Percentiles rank a stretch among this genome's conserved stretches.
Evolutionary conservation across 2,329 filamentous ascomycete species (phyloP).

Genomic region (Pseudocercospora ulei): DNA sequence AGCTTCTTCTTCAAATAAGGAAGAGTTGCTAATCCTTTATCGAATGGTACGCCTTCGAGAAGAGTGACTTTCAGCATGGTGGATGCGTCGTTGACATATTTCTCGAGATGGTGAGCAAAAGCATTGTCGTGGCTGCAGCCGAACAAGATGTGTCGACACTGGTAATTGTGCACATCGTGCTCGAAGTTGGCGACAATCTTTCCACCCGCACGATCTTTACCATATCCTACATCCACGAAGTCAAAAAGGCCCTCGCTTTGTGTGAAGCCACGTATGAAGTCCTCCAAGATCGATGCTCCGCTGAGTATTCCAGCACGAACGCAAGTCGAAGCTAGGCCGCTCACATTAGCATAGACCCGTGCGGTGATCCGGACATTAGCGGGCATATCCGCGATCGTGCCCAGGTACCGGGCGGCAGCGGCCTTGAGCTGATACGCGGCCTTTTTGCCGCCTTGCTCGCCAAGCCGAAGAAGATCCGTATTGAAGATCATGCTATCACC

Average conservation of each 20-base stretch:
- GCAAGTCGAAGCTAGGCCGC: slow-evolving; percentile 22
- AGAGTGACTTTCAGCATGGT: slow-evolving; percentile 45
- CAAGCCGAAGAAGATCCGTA: slow-evolving; percentile 25
- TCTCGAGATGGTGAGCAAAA: slow-evolving; percentile 47
- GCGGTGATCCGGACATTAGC: slow-evolving; percentile 42
- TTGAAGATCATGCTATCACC: slow-evolving; percentile 49
- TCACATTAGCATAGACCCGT: slow-evolving; percentile 41
- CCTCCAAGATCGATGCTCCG: slow-evolving; percentile 41
- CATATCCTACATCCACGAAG: slow-evolving; percentile 51
- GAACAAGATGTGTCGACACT: slow-evolving; percentile 52
- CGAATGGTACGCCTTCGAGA: slow-evolving; percentile 49
- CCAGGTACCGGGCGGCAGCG: slow-evolving; percentile 37
- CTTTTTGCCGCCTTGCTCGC: slow-evolving; percentile 46
- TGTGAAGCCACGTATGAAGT: slow-evolving; percentile 50
- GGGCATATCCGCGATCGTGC: slow-evolving; percentile 22
- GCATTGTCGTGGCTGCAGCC: slow-evolving; percentile 51
- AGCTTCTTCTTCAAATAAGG: slow-evolving; percentile 47
- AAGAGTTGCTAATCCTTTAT: slow-evolving; percentile 44
- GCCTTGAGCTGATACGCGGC: slow-evolving; percentile 48
- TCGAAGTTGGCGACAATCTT: slow-evolving; percentile 52
- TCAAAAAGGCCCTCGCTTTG: slow-evolving; percentile 50
- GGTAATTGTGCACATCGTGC: slow-evolving; percentile 48
- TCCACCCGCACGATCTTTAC: slow-evolving; percentile 50
- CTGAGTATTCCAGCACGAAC: slow-evolving; percentile 39
- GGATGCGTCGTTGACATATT: slow-evolving; percentile 40